Evolutionary conservation across 2,329 filamentous ascomycete genomes (phyloP), one percentile per base, ranked within the genome.

Genomic region (Colletotrichum brevisporum): DNA sequence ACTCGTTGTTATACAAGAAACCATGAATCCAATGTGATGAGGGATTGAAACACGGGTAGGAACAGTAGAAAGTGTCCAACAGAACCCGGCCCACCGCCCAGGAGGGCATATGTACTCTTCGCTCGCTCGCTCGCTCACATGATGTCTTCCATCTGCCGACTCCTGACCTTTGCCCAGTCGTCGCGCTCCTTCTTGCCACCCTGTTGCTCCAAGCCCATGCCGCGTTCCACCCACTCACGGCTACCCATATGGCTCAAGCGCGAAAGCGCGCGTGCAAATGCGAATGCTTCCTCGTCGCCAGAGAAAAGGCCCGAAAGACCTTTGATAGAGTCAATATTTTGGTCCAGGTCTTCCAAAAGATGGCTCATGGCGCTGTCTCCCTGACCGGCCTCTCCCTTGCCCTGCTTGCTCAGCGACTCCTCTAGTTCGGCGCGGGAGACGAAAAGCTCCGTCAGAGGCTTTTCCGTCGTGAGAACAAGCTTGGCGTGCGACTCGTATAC

Each of bases 281-380:
- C 96, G 83, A 99, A 99, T 0, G 94, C 89, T 82, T 99, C 96
- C 83, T 99, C 96, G 67, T 98, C 96, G 48, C 96, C 96, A 1
- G 92, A 93, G 79, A 99, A 99, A 47, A 98, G 89, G 73, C 89
- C 93, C 50, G 91, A 94, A 5, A 69, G 31, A 73, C 91, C 91
- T 83, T 97, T 97, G 75, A 99, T 85, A 80, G 93, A 91, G 57
- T 90, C 86, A 83, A 96, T 95, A 74, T 92, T 95, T 82, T 94
- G 88, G 47, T 94, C 94, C 54, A 98, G 81, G 76, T 97, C 94
- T 75, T 97, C 94, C 88, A 97, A 93, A 75, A 97, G 86, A 76
- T 89, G 90, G 68, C 92, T 88, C 90, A 97, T 92, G 2, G 89
- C 87, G 73, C 93, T 88, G 51, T 91, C 88, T 13, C 93, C 82